Evolutionary conservation across 495 filamentous ascomycete species (phyloP).

Genomic region (Tuber umbilicatum): DNA sequence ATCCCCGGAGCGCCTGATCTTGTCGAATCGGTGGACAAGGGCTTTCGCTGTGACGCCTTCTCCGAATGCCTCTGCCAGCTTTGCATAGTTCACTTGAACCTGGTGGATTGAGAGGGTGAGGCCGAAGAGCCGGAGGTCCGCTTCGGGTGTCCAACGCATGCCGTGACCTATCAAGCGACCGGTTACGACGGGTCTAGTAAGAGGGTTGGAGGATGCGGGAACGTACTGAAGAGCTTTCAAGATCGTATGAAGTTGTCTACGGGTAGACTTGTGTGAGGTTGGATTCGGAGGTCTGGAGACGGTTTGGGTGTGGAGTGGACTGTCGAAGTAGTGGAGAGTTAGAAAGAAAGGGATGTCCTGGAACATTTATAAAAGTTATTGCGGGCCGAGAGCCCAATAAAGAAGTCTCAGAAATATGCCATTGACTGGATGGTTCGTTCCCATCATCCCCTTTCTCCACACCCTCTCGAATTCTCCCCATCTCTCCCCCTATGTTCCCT

Average conservation of each 20-base stretch:
- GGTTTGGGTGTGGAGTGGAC: background rate
- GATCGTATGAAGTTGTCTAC: background rate
- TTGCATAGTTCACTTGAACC: conserved; percentile 2
- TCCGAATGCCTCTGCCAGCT: conserved; percentile 7
- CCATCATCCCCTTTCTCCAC: background rate
- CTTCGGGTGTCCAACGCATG: conserved; percentile 7
- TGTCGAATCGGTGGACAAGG: background rate
- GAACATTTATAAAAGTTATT: background rate
- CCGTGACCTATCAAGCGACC: background rate
- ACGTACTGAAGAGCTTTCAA: background rate
- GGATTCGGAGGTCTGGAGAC: background rate
- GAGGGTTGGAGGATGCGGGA: background rate
- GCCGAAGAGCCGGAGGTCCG: conserved; percentile 5
- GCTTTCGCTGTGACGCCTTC: conserved; percentile 9
- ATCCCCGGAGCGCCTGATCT: conserved; percentile 1
- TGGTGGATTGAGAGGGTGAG: conserved; percentile 3
- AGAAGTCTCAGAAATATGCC: background rate
- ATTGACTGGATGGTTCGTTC: background rate
- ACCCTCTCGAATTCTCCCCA: background rate
- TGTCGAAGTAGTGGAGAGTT: background rate
- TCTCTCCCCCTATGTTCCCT: background rate
- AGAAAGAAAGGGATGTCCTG: background rate
- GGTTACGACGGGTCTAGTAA: background rate
- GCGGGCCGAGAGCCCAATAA: background rate
- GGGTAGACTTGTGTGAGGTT: background rate